Base-by-base conservation (phyloP, 148 eudicot species). In the Cornus florida region DNA sequence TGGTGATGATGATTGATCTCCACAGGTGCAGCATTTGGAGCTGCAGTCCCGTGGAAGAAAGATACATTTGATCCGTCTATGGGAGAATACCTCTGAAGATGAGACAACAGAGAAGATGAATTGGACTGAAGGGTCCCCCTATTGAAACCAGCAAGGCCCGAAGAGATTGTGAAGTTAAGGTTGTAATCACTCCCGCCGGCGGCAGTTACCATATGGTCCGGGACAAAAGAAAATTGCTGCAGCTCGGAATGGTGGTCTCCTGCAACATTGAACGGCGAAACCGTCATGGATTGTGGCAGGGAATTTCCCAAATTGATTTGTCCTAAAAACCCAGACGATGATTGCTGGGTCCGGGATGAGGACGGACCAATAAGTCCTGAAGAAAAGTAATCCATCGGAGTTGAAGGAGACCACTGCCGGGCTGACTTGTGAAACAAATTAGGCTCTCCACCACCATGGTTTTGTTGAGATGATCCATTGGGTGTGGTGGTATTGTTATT, bases 101-200 rank as follows among this genome's bases (percentile, higher is more conserved):
- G 93, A 80, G 94, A 91, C 78, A 88, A 88, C 80, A 85, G 75
- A 77, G 91, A 86, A 74, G 91, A 84, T 72, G 91, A 92, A 93
- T 96, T 96, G 98, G 99, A 96, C 98, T 95, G 98, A 95, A 95
- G 98, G 98, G 98, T 91, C 98, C 98, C 97, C 98, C 98, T 86
- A 81, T 88, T 88, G 83, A 81, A 88, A 81, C 90, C 94, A 71
- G 91, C 83, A 62, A 81, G 79, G 86, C 86, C 81, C 41, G 88
- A 75, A 33, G 94, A 92, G 23, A 94, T 88, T 2, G 91, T 73
- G 84, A 94, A 91, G 83, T 83, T 86, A 35, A 92, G 87, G 69
- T 92, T 90, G 75, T 93, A 88, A n/a, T 85, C 84, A 70, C 85
- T 71, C 13, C 72, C 86, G 11, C 86, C 70, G 20, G 67, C 67